These are phyloP conservation scores for Leersia perrieri DNA, from an alignment of 176 grass and related monocot species.

Conservation along the genomic window DNA sequence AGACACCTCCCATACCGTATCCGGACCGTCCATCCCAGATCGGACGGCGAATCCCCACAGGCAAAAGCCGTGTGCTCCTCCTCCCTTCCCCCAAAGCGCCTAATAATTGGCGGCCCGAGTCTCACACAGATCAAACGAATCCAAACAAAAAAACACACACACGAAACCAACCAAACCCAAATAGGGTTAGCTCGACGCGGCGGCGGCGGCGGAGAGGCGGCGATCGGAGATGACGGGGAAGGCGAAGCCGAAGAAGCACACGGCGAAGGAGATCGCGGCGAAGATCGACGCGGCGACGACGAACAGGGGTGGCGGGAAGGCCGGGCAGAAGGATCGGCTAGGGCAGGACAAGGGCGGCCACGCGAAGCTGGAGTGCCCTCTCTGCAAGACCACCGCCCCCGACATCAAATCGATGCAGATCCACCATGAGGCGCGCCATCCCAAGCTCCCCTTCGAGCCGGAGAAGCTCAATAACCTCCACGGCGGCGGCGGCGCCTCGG, in stretches of 20 bases:
- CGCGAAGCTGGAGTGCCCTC: constrained; percentile 85
- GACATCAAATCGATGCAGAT: constrained; percentile 98
- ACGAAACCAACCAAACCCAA: not conserved
- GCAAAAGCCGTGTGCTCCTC: not conserved
- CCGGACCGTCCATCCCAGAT: not conserved
- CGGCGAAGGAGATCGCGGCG: constrained; percentile 91
- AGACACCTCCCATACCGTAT: not conserved
- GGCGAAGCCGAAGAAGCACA: constrained; percentile 99
- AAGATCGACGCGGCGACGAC: constrained; percentile 95
- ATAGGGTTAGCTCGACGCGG: constrained; percentile 31
- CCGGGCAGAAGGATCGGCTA: constrained; percentile 62
- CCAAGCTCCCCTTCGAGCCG: constrained; percentile 85
- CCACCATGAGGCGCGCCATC: constrained; percentile 92
- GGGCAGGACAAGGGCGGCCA: constrained; percentile 90
- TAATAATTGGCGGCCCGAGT: constrained; percentile 46
- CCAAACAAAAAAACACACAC: not conserved
- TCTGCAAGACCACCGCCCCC: constrained; percentile 73
- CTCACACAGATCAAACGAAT: too few relatives aligned
- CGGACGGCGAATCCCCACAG: not conserved
- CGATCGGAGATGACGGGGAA: constrained; percentile 61
- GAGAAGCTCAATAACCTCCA: constrained; percentile 85
- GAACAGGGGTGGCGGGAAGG: constrained; percentile 88
- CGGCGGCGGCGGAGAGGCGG: constrained; percentile 15
- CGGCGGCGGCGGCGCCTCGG: not conserved
- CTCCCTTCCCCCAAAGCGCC: not conserved